phyloP scores from a whole-genome alignment of 192 early-diverging fungal genomes.

The Coemansia sp. region DNA sequence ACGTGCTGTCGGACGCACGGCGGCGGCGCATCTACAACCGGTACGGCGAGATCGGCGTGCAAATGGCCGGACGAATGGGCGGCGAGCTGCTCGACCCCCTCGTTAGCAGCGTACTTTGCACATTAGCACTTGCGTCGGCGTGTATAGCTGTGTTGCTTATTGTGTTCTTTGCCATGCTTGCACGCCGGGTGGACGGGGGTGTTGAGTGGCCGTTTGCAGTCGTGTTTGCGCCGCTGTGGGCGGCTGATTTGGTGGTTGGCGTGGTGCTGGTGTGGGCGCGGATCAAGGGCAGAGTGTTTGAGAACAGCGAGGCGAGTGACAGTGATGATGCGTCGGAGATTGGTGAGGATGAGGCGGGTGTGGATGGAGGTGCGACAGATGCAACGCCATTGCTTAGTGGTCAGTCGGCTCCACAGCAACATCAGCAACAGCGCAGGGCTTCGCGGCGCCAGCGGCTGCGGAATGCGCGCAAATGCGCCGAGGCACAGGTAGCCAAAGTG shows the following conservation, averaged over 20 bases:
- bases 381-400: conserved; percentile 24
- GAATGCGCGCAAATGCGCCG: conserved; percentile 8
- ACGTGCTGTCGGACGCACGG: conserved; percentile 71
- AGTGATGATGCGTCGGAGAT: conserved; percentile 6
- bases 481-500: conserved; percentile 19
- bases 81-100: conserved; percentile 67
- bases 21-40: conserved; percentile 88
- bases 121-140: conserved; percentile 58
- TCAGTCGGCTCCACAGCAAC: background rate
- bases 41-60: conserved; percentile 77
- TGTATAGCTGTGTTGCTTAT: conserved; percentile 65
- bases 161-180: conserved; percentile 79
- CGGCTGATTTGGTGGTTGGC: conserved; percentile 59
- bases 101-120: conserved; percentile 64
- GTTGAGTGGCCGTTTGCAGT: conserved; percentile 65
- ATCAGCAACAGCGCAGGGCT: background rate
- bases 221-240: conserved; percentile 84
- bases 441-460: conserved; percentile 20
- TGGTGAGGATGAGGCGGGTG: conserved; percentile 38
- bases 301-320: conserved; percentile 7
- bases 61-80: conserved; percentile 72
- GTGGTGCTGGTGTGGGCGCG: conserved; percentile 29
- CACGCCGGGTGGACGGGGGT: conserved; percentile 71
- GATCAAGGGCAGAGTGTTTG: conserved; percentile 14
- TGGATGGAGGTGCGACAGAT: conserved; percentile 15